Evolutionary conservation across 192 early-diverging fungal species (phyloP).

Genomic region (Backusella luteola): DNA sequence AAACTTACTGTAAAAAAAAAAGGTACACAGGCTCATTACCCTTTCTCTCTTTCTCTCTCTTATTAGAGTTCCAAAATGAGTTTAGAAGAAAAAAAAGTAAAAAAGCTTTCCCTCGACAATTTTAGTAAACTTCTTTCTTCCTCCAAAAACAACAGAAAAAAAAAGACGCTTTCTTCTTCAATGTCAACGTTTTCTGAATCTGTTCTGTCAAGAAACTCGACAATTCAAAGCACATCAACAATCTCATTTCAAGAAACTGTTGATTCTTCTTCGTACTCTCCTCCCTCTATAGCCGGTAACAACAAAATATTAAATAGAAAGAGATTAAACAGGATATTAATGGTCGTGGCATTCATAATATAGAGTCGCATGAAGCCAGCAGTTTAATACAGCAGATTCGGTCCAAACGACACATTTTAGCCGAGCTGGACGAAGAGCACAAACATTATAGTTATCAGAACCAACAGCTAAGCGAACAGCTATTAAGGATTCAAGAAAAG

Average conservation of each 20-base stretch:
- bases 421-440: background rate
- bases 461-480: background rate
- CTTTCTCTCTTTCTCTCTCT: background rate
- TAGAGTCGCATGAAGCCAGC: background rate
- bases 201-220: slow-evolving; percentile 1
- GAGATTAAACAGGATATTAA: background rate
- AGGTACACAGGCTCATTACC: background rate
- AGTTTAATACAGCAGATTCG: background rate
- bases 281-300: background rate
- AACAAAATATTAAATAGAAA: background rate
- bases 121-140: background rate
- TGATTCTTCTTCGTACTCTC: background rate
- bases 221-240: slow-evolving; percentile 5
- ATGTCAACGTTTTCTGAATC: background rate
- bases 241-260: slow-evolving; percentile 1
- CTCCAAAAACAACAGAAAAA: background rate
- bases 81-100: slow-evolving; percentile 6
- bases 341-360: background rate
- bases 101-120: slow-evolving; percentile 4
- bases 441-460: background rate
- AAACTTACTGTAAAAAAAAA: background rate
- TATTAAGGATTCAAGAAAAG: background rate
- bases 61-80: slow-evolving; percentile 1
- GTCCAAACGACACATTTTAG: background rate
- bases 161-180: slow-evolving; percentile 3